Base-by-base conservation (phyloP, 805 yeast species). In the Middelhovenomyces tepae region DNA sequence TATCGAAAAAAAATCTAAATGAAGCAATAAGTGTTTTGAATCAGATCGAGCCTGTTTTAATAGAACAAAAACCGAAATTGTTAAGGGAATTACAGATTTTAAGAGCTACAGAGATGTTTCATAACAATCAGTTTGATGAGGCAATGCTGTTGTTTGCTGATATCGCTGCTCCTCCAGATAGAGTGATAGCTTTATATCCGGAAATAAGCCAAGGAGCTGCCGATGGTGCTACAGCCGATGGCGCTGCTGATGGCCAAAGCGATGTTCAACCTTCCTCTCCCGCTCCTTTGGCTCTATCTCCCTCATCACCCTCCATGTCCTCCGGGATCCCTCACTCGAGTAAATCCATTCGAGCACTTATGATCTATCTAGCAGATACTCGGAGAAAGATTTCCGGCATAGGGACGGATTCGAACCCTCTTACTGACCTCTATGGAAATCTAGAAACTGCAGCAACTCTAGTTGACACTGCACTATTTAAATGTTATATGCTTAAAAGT, bases 391-490 rank as follows among this genome's bases (percentile, higher is more conserved):
- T 60, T 38, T 28, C n/a, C n/a, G n/a, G n/a, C n/a, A n/a, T n/a
- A n/a, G n/a, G n/a, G 40, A 39, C 4, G 53, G 51, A 6, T 35
- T 37, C 19, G 45, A 49, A 22, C 45, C 49, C 2, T 40, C 57
- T 2, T 37, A 43, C n/a, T 30, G 49, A 41, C 16, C 34, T 45
- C 28, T 45, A 47, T 38, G 54, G 57, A 3, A 57, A 62, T 18
- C 43, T 56, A 9, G 42, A 45, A 4, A 47, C 53, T 1, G 48
- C 59, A 6, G 68, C 71, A 0, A 48, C 47, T 4, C 38, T 69
- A 1, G 70, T 91, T 2, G 98, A 89, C 49, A 80, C 94, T 0
- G 67, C 84, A 1, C 62, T 91, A 13, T 84, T 89, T 47, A 64
- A 73, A 32, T 73, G 91, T 39, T 89, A 91, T 50, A 62, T 75